Evolutionary conservation across 176 grass and related monocot species (phyloP), one percentile per base, ranked within the genome.

Genomic region (Stipa capillata): DNA sequence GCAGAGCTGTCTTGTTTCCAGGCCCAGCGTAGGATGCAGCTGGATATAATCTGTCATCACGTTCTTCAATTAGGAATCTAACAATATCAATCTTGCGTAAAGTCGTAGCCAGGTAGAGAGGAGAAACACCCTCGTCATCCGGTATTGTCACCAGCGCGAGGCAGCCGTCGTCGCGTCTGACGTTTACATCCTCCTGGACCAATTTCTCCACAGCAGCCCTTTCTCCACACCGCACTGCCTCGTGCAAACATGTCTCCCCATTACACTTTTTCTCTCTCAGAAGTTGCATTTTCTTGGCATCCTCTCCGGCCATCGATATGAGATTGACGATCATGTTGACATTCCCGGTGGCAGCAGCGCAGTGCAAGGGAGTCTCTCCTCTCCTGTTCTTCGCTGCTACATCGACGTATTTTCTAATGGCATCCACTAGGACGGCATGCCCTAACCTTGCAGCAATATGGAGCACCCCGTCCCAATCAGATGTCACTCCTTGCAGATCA

Each of bases 41-140:
- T 39, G 34, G n/a, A n/a, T n/a, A n/a, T n/a, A n/a, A n/a, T n/a
- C n/a, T n/a, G n/a, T n/a, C n/a, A n/a, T n/a, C n/a, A n/a, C n/a
- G n/a, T n/a, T n/a, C n/a, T n/a, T n/a, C n/a, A n/a, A 35, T 58
- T 12, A 76, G 73, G 36, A 8, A 2, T 5, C 13, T 0, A 6
- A 77, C 37, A 8, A 77, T 61, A 4, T 60, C 37, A 29, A n/a
- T 1, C 0, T 27, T 36, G 4, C 4, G 12, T 12, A 56, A 18
- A 8, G 21, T 56, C 11, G 72, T 75, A 15, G 72, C 72, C 21
- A 75, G 41, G 72, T 75, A 75, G 51, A 75, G 72, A 5, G 72
- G 72, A 14, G 72, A 75, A 4, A 16, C n/a, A 11, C 51, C 72
- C 1, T 55, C 51, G 6, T 56, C 35, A 9, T 74, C 51, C 11